Evolutionary conservation across 345 rosid species (phyloP).

Genomic region (Populus euphratica): DNA sequence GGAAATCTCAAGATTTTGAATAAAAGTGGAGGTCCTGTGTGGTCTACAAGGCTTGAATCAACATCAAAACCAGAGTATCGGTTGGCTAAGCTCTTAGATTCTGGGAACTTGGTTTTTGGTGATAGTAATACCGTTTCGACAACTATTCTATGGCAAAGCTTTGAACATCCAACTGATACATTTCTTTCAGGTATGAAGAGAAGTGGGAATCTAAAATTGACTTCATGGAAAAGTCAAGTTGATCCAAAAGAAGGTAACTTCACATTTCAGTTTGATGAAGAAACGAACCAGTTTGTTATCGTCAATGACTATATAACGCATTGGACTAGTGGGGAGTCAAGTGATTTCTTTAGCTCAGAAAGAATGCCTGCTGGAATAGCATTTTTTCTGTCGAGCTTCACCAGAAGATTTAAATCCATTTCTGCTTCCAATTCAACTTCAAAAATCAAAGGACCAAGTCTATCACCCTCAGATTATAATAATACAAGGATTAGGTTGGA

Average conservation of each 20-base stretch:
- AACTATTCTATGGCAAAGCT: neutral
- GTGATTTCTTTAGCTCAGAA: conserved; percentile 24
- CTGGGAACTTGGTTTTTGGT: neutral
- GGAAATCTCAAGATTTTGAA: too few relatives aligned
- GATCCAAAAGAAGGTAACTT: conserved; percentile 57
- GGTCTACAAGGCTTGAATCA: neutral
- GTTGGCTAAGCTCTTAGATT: neutral
- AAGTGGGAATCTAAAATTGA: conserved; percentile 24
- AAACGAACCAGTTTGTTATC: conserved; percentile 26
- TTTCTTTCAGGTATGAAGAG: conserved; percentile 61
- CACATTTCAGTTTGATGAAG: conserved; percentile 36
- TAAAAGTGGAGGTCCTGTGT: too few relatives aligned
- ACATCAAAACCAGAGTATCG: neutral
- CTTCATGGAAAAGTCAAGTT: conserved; percentile 45
- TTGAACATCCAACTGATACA: conserved; percentile 30
- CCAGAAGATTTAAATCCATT: fast-evolving
- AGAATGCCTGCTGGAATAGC: conserved; percentile 29
- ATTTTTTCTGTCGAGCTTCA: conserved; percentile 42
- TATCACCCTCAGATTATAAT: neutral
- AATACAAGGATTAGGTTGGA: conserved; percentile 31
- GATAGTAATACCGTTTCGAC: neutral
- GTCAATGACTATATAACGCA: conserved; percentile 18
- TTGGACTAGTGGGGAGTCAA: conserved; percentile 43
- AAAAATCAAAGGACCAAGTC: too few relatives aligned
- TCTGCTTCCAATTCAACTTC: too few relatives aligned